Evolutionary conservation across 768 basidiomycete species (phyloP), one percentile per base, ranked within the genome.

Genomic region (Daedaleopsis sinensis): DNA sequence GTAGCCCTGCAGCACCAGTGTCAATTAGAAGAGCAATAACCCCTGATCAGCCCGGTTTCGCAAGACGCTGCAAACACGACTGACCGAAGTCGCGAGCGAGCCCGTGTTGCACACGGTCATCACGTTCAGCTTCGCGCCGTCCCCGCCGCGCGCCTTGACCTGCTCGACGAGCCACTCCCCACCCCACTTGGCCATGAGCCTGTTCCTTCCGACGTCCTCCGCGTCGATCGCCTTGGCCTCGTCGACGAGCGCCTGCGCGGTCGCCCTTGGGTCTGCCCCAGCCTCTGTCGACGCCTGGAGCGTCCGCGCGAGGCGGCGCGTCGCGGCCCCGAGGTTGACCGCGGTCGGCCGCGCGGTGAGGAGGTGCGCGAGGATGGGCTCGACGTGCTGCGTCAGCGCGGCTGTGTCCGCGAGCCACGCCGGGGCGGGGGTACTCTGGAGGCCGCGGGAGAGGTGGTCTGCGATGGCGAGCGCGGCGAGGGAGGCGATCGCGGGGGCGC

Each of bases 101-200:
- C 96, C 96, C n/a, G 96, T 98, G 73, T 98, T 98, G 78, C 96
- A 98, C 12, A 98, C 93, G 16, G 96, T 97, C 73, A 97, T 77
- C 19, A 96, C 84, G 70, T 92, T 94, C 59, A 97, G 73, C 42
- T 77, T 81, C 48, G 77, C 77, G 27, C 76, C 78, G 18, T 78
- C 71, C 8, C 71, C 73, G 46, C 79, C 80, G 58, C 53, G 67
- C 61, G 72, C 66, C 71, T 78, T 80, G 21, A 82, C 78, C 37
- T 77, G 75, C 43, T 84, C 74, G 39, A 88, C 70, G 39, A 97
- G 77, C 96, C 96, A 98, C 37, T 91, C 87, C 2, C 90, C 94
- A 24, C 95, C 95, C 74, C 84, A 80, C 67, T 85, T 84, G 11
- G 91, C 84, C 92, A 98, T 98, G 64, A 79, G 76, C 72, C 86